Conservation (phyloP, 23 red algal genomes). For the Gracilaria caudata region DNA sequence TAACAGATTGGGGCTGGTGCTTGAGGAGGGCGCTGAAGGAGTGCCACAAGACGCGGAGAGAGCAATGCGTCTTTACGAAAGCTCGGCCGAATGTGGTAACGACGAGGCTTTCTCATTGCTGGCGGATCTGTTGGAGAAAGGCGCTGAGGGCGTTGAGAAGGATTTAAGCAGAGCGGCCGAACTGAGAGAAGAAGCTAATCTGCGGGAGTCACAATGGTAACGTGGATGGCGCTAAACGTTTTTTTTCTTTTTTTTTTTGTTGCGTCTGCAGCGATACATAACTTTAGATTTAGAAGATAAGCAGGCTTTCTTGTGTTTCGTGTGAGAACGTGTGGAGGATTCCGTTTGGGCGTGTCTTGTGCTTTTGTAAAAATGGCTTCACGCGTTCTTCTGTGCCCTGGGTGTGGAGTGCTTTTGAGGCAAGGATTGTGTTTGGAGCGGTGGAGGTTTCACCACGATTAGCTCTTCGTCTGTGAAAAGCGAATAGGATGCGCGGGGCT, state of each 20-base stretch:
- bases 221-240: too few species aligned
- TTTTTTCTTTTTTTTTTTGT: neutral
- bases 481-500: too few species aligned
- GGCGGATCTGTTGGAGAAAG: conserved; percentile 55
- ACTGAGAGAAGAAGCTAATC: conserved; percentile 44
- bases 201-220: conserved; percentile 20
- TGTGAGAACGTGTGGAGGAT: neutral
- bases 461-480: too few species aligned
- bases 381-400: neutral
- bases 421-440: too few species aligned
- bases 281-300: neutral
- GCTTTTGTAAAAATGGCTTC: neutral
- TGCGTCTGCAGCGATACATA: neutral
- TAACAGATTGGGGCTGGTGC: conserved; percentile 36
- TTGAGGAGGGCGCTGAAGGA: conserved; percentile 49
- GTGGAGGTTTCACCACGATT: too few species aligned
- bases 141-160: conserved; percentile 46
- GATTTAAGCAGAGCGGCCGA: conserved; percentile 33
- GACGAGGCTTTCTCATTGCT: conserved; percentile 43
- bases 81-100: conserved; percentile 41
- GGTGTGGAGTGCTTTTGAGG: too few species aligned
- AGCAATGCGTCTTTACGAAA: conserved; percentile 35
- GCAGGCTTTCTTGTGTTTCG: neutral
- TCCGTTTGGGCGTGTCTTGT: neutral
- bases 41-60: conserved; percentile 23